Base-by-base conservation (phyloP, 1,284 basidiomycete genomes). In the Ceratobasidium sp. region DNA sequence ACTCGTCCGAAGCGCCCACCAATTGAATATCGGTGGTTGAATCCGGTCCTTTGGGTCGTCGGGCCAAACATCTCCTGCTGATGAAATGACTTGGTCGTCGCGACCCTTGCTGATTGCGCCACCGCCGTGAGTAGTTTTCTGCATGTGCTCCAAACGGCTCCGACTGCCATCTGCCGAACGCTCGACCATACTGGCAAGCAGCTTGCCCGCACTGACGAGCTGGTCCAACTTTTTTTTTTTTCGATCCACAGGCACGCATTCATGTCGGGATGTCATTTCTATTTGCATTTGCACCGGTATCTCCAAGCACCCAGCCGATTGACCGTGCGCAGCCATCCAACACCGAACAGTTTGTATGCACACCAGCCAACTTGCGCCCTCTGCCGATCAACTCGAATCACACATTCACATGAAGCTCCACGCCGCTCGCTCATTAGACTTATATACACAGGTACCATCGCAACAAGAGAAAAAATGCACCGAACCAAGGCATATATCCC, bases 1-100 rank as follows among this genome's bases (percentile, higher is more conserved):
- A n/a, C 48, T 46, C 45, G 59, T 2, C 59, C 43, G 43, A 46
- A 61, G 59, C 58, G 58, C 59, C 59, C 59, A 30, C 4, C 34
- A 32, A 57, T 57, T 57, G 34, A 57, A 36, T 30, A 57, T 57
- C 3, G 4, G 36, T 14, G 23, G 36, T 26, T 30, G 26, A 26
- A 57, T 34, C 14, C 16, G n/a, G n/a, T 34, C 50, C 48, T 6
- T 50, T 21, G 41, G 32, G 9, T 50, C 43, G 61, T 64, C 43
- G 61, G n/a, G 10, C n/a, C 41, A 36, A 50, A 64, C 45, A 61
- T 32, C 34, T 16, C 18, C 18, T 32, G 4, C 26, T 39, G 61
- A 50, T 32, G 28, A 34, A 55, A 55, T 55, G 32, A 36, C 53
- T 34, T 57, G 23, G 34, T 39, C 9, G 53, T 57, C 28, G 53